These are phyloP conservation scores for Epichloe hybrida DNA, from an alignment of 2,329 filamentous ascomycete genomes.

Conservation along the genomic window DNA sequence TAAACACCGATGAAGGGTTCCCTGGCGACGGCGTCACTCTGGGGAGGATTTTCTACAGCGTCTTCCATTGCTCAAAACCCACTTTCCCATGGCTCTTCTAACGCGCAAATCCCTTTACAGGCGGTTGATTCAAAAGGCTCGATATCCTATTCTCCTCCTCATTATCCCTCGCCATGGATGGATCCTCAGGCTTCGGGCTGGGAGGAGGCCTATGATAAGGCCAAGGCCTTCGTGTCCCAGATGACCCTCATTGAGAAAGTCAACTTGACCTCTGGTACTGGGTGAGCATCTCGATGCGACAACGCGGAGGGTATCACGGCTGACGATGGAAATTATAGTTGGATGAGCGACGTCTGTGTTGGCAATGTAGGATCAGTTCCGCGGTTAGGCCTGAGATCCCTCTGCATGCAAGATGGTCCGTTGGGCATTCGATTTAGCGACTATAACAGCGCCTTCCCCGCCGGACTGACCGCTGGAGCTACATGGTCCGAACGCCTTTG, in stretches of 20 bases:
- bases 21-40: neutral
- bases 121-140: constrained; percentile 6
- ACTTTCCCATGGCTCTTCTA: constrained; percentile 7
- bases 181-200: constrained; percentile 58
- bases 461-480: constrained; percentile 67
- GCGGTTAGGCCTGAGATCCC: constrained; percentile 51
- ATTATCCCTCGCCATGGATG: constrained; percentile 82
- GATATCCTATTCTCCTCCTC: constrained; percentile 38
- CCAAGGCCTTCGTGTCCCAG: constrained; percentile 66
- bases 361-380: constrained; percentile 62
- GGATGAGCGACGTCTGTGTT: constrained; percentile 54
- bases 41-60: neutral
- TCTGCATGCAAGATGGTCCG: constrained; percentile 83
- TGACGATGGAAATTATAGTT: constrained; percentile 13
- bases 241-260: constrained; percentile 82
- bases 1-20: neutral
- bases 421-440: constrained; percentile 66
- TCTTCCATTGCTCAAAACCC: neutral
- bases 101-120: constrained; percentile 12
- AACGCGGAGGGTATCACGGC: neutral
- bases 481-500: constrained; percentile 67
- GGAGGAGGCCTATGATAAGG: constrained; percentile 62
- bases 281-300: constrained; percentile 35
- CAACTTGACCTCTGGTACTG: constrained; percentile 83
- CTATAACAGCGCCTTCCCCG: constrained; percentile 69